These are phyloP conservation scores for Corynespora cassiicola DNA, from an alignment of 2,329 filamentous ascomycete species.

Conservation along the genomic window DNA sequence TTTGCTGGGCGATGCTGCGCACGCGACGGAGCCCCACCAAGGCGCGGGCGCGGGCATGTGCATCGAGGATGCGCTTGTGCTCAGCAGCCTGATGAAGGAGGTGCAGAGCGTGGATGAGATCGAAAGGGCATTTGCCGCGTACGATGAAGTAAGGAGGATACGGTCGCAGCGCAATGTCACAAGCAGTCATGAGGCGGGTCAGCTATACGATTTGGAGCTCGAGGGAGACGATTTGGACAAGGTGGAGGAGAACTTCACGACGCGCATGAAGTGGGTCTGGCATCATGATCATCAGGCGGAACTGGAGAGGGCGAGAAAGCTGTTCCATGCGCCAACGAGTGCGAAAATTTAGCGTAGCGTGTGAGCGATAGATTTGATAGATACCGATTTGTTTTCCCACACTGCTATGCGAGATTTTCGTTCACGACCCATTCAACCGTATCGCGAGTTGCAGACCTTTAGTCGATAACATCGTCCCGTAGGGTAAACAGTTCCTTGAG, in stretches of 20 bases:
- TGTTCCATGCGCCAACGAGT: constrained; percentile 23
- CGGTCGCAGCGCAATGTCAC: constrained; percentile 36
- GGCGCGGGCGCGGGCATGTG: constrained; percentile 64
- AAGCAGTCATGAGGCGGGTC: constrained; percentile 37
- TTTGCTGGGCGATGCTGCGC: constrained; percentile 64
- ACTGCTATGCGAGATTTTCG: constrained; percentile 34
- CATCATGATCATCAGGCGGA: constrained; percentile 45
- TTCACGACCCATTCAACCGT: constrained; percentile 38
- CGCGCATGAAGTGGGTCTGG: constrained; percentile 51
- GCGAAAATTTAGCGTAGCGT: too few relatives aligned
- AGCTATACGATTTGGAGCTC: constrained; percentile 50
- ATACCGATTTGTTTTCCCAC: constrained; percentile 18
- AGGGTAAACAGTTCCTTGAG: constrained; percentile 77
- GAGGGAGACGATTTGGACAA: constrained; percentile 46
- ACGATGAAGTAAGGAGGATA: constrained; percentile 34
- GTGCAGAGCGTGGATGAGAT: constrained; percentile 31
- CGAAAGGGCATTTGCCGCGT: constrained; percentile 40
- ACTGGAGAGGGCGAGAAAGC: constrained; percentile 36
- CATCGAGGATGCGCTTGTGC: constrained; percentile 58
- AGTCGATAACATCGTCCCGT: constrained; percentile 72
- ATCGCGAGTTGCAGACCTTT: constrained; percentile 2
- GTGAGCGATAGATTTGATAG: not conserved
- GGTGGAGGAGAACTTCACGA: constrained; percentile 38
- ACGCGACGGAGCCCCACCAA: constrained; percentile 62
- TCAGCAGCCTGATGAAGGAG: constrained; percentile 37